These are phyloP conservation scores for Paecilomyces niveus DNA, from an alignment of 2,329 filamentous ascomycete genomes.

Conservation along the genomic window DNA sequence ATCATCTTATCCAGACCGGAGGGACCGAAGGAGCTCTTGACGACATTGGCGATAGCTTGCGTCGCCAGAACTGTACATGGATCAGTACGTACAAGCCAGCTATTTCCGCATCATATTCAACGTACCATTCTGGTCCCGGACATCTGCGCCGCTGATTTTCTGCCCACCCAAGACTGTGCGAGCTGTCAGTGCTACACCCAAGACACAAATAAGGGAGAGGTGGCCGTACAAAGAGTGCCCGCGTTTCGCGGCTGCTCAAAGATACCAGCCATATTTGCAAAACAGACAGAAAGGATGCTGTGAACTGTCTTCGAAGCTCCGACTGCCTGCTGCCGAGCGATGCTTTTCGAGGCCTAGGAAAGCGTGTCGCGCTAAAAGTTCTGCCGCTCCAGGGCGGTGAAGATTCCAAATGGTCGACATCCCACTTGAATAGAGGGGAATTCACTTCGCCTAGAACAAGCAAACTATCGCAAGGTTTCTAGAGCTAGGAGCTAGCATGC, in stretches of 20 bases:
- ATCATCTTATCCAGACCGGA: constrained; percentile 99
- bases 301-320: constrained; percentile 12
- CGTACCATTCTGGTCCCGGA: constrained; percentile 90
- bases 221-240: constrained; percentile 71
- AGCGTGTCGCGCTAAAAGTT: constrained; percentile 30
- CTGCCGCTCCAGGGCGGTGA: constrained; percentile 36
- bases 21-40: constrained; percentile 97
- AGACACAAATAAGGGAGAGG: constrained; percentile 3
- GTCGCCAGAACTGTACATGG: constrained; percentile 69
- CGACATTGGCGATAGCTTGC: constrained; percentile 95
- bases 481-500: no score
- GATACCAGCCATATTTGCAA: constrained; percentile 72
- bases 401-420: constrained; percentile 22
- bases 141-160: constrained; percentile 95
- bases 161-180: constrained; percentile 75
- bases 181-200: constrained; percentile 22
- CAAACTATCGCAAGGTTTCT: neutral
- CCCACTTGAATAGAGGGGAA: constrained; percentile 29
- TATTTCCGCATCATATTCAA: constrained; percentile 14
- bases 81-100: constrained; percentile 8
- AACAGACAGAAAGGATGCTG: constrained; percentile 3
- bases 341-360: constrained; percentile 11
- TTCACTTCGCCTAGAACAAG: constrained; percentile 26
- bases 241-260: constrained; percentile 90
- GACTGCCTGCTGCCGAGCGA: constrained; percentile 13